Evolutionary conservation across 371 early-diverging fungal genomes (phyloP), one percentile per base, ranked within the genome.

Genomic region (Circinella umbellata): DNA sequence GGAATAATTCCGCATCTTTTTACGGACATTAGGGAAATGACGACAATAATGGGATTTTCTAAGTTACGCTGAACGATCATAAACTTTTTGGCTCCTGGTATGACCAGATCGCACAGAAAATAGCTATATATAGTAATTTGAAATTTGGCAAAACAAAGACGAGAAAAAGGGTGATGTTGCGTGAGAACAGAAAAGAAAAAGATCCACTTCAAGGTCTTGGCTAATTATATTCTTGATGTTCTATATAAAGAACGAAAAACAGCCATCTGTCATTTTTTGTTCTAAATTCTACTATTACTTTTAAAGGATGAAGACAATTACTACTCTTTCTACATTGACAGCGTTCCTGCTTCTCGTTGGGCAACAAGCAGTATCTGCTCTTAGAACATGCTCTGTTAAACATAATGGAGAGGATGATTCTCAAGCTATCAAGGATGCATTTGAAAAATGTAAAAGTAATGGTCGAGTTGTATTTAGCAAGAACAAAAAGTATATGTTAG

Each of bases 341-440:
- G 34, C 57, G 27, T 4, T 34, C 5, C 35, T 57, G 10, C 14
- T 57, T 7, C 57, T 57, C 34, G 38, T 46, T 1, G 27, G 18
- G 7, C 27, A 46, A 14, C 42, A 42, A 42, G 42, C 42, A 42
- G 42, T 42, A 42, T 42, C 42, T 42, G 47, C 63, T 27, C 17
- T 35, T 13, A 14, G 35, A n/a, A 38, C 47, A 67, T 70, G 70
- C 47, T 20, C 49, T 4, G 61, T 70, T 11, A 59, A 70, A 38
- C 70, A 70, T 48, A 66, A 69, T 48, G 66, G 70, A 27, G 20
- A 57, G 17, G 63, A 73, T 57, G 73, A 73, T 27, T 53, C 67
- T 3, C 49, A 60, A 6, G 66, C 48, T 13, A 65, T 73, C 27
- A 64, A 69, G 61, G 66, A 71, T n/a, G 73, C 73, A 10, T 64